These are phyloP conservation scores for Carnegiea gigantea DNA, from an alignment of 179 eudicot species.

Conservation along the genomic window DNA sequence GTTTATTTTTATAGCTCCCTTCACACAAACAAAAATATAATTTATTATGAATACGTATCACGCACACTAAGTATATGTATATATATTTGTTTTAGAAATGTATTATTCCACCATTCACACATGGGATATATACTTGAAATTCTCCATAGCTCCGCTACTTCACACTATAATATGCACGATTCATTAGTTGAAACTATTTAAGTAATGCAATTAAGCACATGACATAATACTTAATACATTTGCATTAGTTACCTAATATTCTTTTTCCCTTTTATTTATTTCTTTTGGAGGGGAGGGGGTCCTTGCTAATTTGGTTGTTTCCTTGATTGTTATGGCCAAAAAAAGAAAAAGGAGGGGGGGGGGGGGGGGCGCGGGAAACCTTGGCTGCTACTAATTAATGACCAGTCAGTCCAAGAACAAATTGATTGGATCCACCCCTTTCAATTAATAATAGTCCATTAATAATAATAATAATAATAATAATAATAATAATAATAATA, in stretches of 20 bases:
- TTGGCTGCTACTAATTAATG: background rate
- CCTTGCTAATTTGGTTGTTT: background rate
- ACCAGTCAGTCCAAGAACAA: background rate
- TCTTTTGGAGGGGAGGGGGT: background rate
- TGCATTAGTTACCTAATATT: background rate
- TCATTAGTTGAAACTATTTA: background rate
- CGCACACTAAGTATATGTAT: background rate
- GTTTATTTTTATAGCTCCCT: too few species aligned
- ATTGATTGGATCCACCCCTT: background rate
- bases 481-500: slow-evolving; percentile 1
- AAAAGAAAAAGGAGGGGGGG: background rate
- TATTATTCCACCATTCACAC: background rate
- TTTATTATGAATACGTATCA: background rate
- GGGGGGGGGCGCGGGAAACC: too few species aligned
- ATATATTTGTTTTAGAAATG: background rate
- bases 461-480: background rate
- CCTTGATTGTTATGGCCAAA: background rate
- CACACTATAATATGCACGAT: background rate
- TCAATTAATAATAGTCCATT: background rate
- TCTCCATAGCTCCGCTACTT: background rate
- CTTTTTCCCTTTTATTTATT: background rate
- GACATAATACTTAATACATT: background rate
- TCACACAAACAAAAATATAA: background rate
- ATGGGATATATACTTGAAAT: background rate
- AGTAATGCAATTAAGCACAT: slow-evolving; percentile 6